Evolutionary conservation across 805 yeast genomes (phyloP).

Genomic region (Yarrowia phangngaensis): DNA sequence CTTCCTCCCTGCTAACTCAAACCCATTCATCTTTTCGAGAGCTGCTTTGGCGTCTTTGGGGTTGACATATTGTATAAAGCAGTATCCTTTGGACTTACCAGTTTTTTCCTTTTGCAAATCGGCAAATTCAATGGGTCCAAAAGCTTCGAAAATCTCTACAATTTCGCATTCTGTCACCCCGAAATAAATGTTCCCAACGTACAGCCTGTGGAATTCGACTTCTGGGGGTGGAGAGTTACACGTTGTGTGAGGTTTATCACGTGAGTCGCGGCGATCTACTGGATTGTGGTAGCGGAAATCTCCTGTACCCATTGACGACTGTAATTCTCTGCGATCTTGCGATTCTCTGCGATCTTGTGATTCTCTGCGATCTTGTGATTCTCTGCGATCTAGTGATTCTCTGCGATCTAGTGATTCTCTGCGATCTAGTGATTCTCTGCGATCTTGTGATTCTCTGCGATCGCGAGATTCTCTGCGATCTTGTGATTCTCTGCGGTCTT

Average conservation of each 20-base stretch:
- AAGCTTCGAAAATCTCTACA: conserved; percentile 56
- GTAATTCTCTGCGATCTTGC: too few relatives aligned
- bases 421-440: too few relatives aligned
- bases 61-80: conserved; percentile 56
- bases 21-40: conserved; percentile 36
- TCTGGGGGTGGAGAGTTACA: conserved; percentile 7
- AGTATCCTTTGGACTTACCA: conserved; percentile 84
- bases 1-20: conserved; percentile 37
- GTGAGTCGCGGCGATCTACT: too few relatives aligned
- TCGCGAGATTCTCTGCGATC: too few relatives aligned
- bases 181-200: conserved; percentile 38
- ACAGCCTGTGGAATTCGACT: conserved; percentile 32
- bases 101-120: conserved; percentile 83
- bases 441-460: too few relatives aligned
- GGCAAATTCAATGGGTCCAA: conserved; percentile 73
- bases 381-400: too few relatives aligned
- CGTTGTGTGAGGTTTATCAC: conserved; percentile 28
- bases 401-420: too few relatives aligned
- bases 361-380: too few relatives aligned
- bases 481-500: too few relatives aligned
- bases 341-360: too few relatives aligned
- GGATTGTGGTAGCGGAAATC: too few relatives aligned
- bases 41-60: conserved; percentile 33
- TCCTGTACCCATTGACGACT: too few relatives aligned
- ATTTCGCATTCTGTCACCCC: conserved; percentile 65